Evolutionary conservation across 495 filamentous ascomycete genomes (phyloP), one percentile per base, ranked within the genome.

Genomic region (Podospora appendiculata): DNA sequence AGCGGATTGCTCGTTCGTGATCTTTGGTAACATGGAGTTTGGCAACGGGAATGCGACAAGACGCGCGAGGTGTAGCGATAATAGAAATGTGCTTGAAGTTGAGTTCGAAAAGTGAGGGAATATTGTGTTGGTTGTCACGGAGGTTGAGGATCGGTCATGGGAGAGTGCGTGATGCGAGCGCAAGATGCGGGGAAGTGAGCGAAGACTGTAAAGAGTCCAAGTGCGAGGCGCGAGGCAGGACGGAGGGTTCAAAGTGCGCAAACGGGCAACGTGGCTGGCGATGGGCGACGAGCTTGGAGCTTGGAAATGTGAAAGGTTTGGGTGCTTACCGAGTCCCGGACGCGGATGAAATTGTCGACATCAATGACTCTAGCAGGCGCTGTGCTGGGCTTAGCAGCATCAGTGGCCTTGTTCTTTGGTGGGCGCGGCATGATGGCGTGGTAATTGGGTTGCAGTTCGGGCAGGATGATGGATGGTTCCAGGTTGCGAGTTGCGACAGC

Each of bases 241-340:
- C n/a, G n/a, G n/a, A n/a, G n/a, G n/a, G n/a, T n/a, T n/a, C n/a
- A 16, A 11, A 32, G 32, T 6, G 18, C 32, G 45, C 25, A 38
- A 13, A 17, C 14, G 9, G 44, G 41, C 32, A 33, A 19, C 25
- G 2, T 25, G 25, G 45, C 41, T 45, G 47, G 36, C 35, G 19
- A 38, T 5, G 47, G 47, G 6, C 8, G 45, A 53, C 44, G 49
- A 52, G 55, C 46, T 47, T 51, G 54, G 45, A 48, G 52, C 46
- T 47, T 51, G 54, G 45, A 48, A 52, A 62, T 42, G 44, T 18
- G 41, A 50, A 17, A 18, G 48, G 39, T 41, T 45, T 25, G 25
- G 25, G 44, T 19, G 65, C 75, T 75, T 72, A 78, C 75, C 38
- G 72, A 75, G 50, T 78, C 75, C 38, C 75, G 68, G 39, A 78